Evolutionary conservation across 192 early-diverging fungal species (phyloP), one percentile per base, ranked within the genome.

Genomic region (Jimgerdemannia flammicorona): DNA sequence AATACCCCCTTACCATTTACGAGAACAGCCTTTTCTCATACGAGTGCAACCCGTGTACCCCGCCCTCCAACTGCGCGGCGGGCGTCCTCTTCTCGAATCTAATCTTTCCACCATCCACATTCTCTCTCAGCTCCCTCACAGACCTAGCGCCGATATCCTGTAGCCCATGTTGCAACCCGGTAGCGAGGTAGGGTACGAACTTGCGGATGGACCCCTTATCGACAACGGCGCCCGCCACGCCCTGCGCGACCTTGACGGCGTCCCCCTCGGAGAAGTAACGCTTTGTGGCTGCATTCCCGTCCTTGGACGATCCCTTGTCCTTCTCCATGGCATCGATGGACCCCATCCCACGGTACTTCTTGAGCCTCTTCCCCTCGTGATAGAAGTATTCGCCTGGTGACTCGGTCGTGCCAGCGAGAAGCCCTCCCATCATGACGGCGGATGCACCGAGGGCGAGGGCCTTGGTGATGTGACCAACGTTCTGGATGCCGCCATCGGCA

Each of bases 271-370:
- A 94, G 82, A 95, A 99, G 85, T 99, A 99, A 69, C 98, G 94
- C 88, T 93, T 90, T 39, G 91, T 91, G 10, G 92, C 92, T 64
- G 90, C 92, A 80, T 95, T 93, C 19, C 91, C 92, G 70, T 79
- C 80, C 44, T 83, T 82, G 70, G 78, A 80, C 66, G 79, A 79
- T 66, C 83, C 85, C 74, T 83, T 85, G 29, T 29, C 49, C 49
- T 59, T 59, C 71, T 87, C 86, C 98, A 99, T 99, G 49, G 98
- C 98, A 80, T 99, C 98, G 49, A 99, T 87, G 11, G 94, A 95
- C 10, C 98, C 98, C 98, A 99, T 99, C 72, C 98, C 98, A 75
- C 98, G 96, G 91, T 99, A 99, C 87, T 94, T 95, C 86, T 99
- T 99, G 77, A 99, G 83, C 64, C 96, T 91, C 87, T 97, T 91